These are phyloP conservation scores for Talaromyces thailandensis DNA, from an alignment of 495 filamentous ascomycete genomes.

Conservation along the genomic window DNA sequence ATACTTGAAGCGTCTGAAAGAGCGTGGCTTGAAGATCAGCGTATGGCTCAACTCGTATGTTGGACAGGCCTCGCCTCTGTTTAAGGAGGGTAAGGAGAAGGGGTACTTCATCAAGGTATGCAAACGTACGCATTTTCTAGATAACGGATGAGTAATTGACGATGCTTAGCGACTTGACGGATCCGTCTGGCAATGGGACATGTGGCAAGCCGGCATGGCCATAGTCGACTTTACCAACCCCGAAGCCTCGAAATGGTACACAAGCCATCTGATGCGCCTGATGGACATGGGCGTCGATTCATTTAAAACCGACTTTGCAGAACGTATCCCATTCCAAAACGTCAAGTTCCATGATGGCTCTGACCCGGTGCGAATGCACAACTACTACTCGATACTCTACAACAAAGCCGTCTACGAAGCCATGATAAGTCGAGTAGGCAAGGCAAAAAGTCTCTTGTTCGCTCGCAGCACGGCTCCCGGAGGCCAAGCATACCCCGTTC, in stretches of 20 bases:
- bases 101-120: slow-evolving; percentile 56
- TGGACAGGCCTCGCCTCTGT: slow-evolving; percentile 56
- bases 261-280: slow-evolving; percentile 44
- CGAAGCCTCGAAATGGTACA: slow-evolving; percentile 52
- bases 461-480: slow-evolving; percentile 58
- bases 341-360: slow-evolving; percentile 48
- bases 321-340: slow-evolving; percentile 56
- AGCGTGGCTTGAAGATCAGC: slow-evolving; percentile 51
- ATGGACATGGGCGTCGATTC: slow-evolving; percentile 59
- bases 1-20: slow-evolving; percentile 55
- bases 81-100: slow-evolving; percentile 52
- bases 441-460: slow-evolving; percentile 55
- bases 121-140: neutral
- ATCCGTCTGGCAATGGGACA: slow-evolving; percentile 65
- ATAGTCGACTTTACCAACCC: slow-evolving; percentile 69
- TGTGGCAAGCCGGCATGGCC: slow-evolving; percentile 70
- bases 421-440: slow-evolving; percentile 48
- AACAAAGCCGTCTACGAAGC: slow-evolving; percentile 61
- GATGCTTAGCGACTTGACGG: slow-evolving; percentile 46
- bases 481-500: slow-evolving; percentile 57
- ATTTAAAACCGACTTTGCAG: slow-evolving; percentile 69
- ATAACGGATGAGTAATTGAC: neutral
- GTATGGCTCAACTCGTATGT: slow-evolving; percentile 70
- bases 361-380: slow-evolving; percentile 60
- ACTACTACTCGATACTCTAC: slow-evolving; percentile 64